Base-by-base conservation (phyloP, 2,329 filamentous ascomycete species). In the Trichoderma cornu-damae region DNA sequence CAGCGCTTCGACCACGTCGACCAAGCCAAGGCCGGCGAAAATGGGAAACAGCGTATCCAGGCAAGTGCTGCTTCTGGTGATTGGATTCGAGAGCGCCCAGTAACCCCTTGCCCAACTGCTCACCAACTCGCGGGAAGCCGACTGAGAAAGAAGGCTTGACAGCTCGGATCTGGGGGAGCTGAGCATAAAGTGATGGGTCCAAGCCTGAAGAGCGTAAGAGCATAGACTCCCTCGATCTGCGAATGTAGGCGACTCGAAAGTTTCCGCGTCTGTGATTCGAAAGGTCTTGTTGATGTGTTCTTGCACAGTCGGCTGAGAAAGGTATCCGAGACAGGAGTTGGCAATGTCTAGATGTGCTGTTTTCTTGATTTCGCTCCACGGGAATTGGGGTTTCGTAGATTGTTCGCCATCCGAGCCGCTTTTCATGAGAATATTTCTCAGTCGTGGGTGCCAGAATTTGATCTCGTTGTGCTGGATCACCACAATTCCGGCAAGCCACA, bases 161-260 rank as follows among this genome's bases (percentile, higher is more conserved):
- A 60, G 35, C 4, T 55, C 56, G 9, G 46, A 34, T 6, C 22
- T 54, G 9, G 59, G 44, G 3, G 43, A 26, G 44, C 55, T 49
- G 6, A 53, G 43, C 4, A 55, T 6, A 14, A 34, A 60, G 12
- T 60, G 59, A 50, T 60, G 43, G 2, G 56, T 59, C 59, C 59
- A 60, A 6, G 59, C 59, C 11, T 60, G 59, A 14, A 60, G 32
- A 30, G 59, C 55, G 24, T 60, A 60, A 22, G 59, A 59, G 12
- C 48, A 50, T 14, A 60, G 11, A 11, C 46, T 59, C 14, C 43
- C 40, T 20, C 55, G 16, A 32, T 60, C 57, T 20, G 55, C 24
- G 28, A 48, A 59, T 7, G 42, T 49, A 8, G 59, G 55, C 4
- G 56, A 35, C 28, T 60, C 56, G 8, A 50, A 58, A 5, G 49